A percentile compares a stretch with the other conserved stretches of the same genome.
phyloP scores from a whole-genome alignment of 177 flowering plant species.

The Vitis hybrid region DNA sequence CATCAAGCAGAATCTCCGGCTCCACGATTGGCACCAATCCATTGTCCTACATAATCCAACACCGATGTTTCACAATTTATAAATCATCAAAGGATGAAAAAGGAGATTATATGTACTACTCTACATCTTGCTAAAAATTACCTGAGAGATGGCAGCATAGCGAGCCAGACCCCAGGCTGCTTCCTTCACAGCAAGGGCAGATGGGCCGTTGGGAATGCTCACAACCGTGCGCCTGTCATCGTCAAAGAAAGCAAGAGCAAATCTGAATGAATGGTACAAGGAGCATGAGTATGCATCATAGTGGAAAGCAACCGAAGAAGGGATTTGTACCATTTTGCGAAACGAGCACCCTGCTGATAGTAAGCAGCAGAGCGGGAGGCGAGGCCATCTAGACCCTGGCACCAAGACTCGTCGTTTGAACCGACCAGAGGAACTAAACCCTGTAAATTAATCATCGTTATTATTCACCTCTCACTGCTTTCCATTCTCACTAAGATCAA shows the following conservation, averaged over 20 bases:
- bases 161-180: constrained; percentile 97
- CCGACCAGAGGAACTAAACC: constrained; percentile 86
- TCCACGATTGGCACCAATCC: constrained; percentile 88
- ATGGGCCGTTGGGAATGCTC: constrained; percentile 95
- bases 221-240: constrained; percentile 77
- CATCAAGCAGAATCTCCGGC: constrained; percentile 86
- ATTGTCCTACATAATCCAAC: constrained; percentile 47
- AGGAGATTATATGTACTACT: constrained; percentile 47
- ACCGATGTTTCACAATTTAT: constrained; percentile 10
- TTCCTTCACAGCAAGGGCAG: constrained; percentile 87
- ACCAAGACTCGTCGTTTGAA: constrained; percentile 86
- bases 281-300: too few relatives aligned
- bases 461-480: too few relatives aligned
- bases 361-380: constrained; percentile 91
- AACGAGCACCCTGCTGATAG: constrained; percentile 93
- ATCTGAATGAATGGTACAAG: too few relatives aligned
- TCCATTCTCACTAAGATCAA: too few relatives aligned
- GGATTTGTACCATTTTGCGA: constrained; percentile 68
- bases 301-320: too few relatives aligned
- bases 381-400: constrained; percentile 95
- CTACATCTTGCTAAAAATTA: constrained; percentile 31
- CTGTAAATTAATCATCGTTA: constrained; percentile 24
- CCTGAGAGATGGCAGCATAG: constrained; percentile 85
- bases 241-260: too few relatives aligned
- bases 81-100: constrained; percentile 46